A percentile compares a stretch with the other conserved stretches of the same genome.
These are phyloP conservation scores for Domatiomyces catenatus DNA, from an alignment of 2,329 filamentous ascomycete species.

Conservation along the genomic window DNA sequence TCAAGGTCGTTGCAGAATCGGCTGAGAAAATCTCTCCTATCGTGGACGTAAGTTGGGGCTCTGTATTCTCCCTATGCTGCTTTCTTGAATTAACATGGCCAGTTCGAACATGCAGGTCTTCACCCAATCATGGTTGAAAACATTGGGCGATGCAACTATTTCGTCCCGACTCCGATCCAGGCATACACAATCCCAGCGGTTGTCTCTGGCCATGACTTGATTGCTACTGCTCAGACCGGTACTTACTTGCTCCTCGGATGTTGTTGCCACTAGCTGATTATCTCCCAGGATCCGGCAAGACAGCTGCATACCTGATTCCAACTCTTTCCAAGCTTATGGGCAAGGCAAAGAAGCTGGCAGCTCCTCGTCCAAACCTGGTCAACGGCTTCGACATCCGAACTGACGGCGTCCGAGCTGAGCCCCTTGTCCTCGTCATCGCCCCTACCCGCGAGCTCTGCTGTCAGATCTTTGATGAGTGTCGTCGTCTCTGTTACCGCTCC, in stretches of 20 bases:
- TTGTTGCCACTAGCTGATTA: not conserved
- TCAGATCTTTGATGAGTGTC: slow-evolving; percentile 89
- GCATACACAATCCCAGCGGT: slow-evolving; percentile 71
- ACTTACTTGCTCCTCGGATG: slow-evolving; percentile 19
- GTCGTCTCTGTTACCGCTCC: slow-evolving; percentile 82
- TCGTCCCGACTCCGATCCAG: slow-evolving; percentile 70
- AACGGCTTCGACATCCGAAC: slow-evolving; percentile 37
- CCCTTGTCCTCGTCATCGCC: slow-evolving; percentile 68
- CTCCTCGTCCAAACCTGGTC: slow-evolving; percentile 52
- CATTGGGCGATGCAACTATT: slow-evolving; percentile 56
- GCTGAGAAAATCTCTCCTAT: slow-evolving; percentile 34
- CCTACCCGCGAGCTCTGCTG: slow-evolving; percentile 82
- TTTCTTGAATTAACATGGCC: not conserved
- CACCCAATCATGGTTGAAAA: slow-evolving; percentile 76
- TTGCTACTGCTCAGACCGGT: slow-evolving; percentile 89
- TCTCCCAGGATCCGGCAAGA: slow-evolving; percentile 75
- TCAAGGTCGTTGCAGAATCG: slow-evolving; percentile 38
- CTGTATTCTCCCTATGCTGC: not conserved
- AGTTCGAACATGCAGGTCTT: slow-evolving; percentile 63
- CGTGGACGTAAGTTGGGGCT: slow-evolving; percentile 29
- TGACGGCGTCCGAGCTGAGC: slow-evolving; percentile 57
- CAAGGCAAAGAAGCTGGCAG: slow-evolving; percentile 77
- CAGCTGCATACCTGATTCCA: slow-evolving; percentile 78
- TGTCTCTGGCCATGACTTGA: slow-evolving; percentile 59
- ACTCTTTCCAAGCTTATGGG: slow-evolving; percentile 87